phyloP scores from a whole-genome alignment of 2,329 filamentous ascomycete genomes.

The Arthrobotrys entomopaga region DNA sequence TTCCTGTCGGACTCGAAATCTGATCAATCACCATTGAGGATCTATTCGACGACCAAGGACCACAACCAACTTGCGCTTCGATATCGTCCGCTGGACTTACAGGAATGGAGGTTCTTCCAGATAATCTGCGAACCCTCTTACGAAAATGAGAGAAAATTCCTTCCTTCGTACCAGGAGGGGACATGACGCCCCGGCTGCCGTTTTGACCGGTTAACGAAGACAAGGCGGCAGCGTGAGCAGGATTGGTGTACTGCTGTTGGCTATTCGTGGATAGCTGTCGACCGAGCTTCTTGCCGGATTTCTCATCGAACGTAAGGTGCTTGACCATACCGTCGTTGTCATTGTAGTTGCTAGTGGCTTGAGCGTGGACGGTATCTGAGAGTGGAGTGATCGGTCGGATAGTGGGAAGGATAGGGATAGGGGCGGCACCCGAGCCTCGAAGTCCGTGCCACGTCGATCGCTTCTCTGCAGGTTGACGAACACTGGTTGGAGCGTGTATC shows the following conservation, averaged over 20 bases:
- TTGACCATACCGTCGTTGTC: slow-evolving; percentile 25
- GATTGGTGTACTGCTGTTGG: slow-evolving; percentile 70
- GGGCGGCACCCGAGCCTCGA: slow-evolving; percentile 71
- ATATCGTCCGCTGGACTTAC: slow-evolving; percentile 85
- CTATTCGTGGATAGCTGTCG: slow-evolving; percentile 90
- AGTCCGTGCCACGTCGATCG: slow-evolving; percentile 79
- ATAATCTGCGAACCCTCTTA: slow-evolving; percentile 90
- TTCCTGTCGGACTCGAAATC: slow-evolving; percentile 63
- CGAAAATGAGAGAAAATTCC: slow-evolving; percentile 98
- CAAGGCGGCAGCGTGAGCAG: slow-evolving; percentile 58
- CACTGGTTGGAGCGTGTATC: slow-evolving; percentile 63
- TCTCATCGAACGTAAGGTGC: slow-evolving; percentile 67
- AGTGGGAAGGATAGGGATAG: slow-evolving; percentile 94
- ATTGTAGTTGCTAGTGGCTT: slow-evolving; percentile 67
- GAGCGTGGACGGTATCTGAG: slow-evolving; percentile 90
- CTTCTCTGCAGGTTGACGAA: slow-evolving; percentile 73
- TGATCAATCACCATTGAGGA: slow-evolving; percentile 83
- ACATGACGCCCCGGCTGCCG: slow-evolving; percentile 70
- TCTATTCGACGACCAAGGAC: slow-evolving; percentile 85
- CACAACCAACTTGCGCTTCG: slow-evolving; percentile 91
- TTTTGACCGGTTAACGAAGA: slow-evolving; percentile 56
- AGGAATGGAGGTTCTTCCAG: slow-evolving; percentile 85
- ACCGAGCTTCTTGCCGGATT: slow-evolving; percentile 87
- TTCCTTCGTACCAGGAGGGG: slow-evolving; percentile 85
- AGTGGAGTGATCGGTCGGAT: slow-evolving; percentile 95